Base-by-base conservation (phyloP, 352 stramenopile species). In the Thalassiosira tumida region DNA sequence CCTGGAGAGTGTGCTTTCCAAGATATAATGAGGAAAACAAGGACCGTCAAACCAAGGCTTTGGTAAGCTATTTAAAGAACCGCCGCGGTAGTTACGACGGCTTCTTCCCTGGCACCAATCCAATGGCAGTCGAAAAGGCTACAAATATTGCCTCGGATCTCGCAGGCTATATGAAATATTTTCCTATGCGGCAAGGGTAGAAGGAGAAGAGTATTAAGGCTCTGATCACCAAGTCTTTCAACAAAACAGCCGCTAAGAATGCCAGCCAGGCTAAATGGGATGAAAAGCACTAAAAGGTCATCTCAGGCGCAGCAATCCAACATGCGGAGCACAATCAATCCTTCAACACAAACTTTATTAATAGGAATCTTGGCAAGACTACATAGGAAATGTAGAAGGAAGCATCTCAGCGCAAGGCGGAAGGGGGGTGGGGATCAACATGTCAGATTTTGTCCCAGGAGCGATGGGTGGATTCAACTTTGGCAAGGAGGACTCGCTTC, bases 401-500 rank as follows among this genome's bases (percentile, higher is more conserved):
- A 54, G n/a, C 69, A 50, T 6, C 78, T 62, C 4, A 85, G 10
- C 1, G 6, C 54, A 17, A 38, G 76, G 26, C 78, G 76, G 37
- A 2, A 51, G 5, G 59, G 21, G 4, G 31, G 31, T 6, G 59
- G 75, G 54, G 78, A 86, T 86, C n/a, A 78, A 79, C 31, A 26
- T 31, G 1, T 78, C 64, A 1, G 33, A 86, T 15, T 37, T 31
- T 10, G 64, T 70, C 14, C 79, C 79, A 5, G 7, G 64, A 0
- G 31, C 31, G 7, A 54, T 54, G 43, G 37, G 38, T 15, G 31
- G 62, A n/a, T 62, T 69, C 64, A 21, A 74, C 29, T 43, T 78
- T 35, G 79, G 43, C 7, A 17, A 54, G 43, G 43, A 54, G 43
- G 43, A 54, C n/a, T n/a, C n/a, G n/a, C n/a, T n/a, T n/a, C n/a